Evolutionary conservation across 345 rosid genomes (phyloP), one percentile per base, ranked within the genome.

Genomic region (Citropsis articulata): DNA sequence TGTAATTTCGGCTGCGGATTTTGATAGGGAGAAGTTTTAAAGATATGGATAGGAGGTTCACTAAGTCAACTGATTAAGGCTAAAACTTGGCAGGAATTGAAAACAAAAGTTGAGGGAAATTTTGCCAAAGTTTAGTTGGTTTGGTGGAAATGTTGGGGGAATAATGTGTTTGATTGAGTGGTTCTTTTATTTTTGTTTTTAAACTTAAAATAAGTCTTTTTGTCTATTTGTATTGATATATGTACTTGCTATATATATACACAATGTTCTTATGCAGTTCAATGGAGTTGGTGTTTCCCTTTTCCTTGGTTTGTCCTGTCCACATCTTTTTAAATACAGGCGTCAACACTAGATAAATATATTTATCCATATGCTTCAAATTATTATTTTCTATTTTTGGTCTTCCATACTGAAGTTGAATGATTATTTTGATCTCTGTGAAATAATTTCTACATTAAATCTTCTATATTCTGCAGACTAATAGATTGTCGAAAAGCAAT

Each of bases 401-500:
- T 16, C 14, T 22, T 71, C 31, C 50, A 7, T 72, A 10, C 27
- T 36, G 48, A 57, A 35, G 27, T 40, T 62, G 56, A 25, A 28
- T 57, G 25, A 30, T 9, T 38, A 16, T 38, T 40, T 61, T 74
- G 69, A 10, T 30, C 27, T 28, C 45, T 30, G 33, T 45, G 33
- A 22, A 65, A 50, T 65, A 53, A 75, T 64, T 75, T 75, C 45
- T 81, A 50, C 25, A 79, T 72, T 64, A 40, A 65, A 35, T 72
- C 65, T 53, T n/a, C 66, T 60, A 30, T 63, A 22, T 85, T 76
- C 21, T 87, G 91, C 92, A 95, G 99, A 95, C 98, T 1, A 93
- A 95, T 81, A 90, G 84, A 87, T 56, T 95, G 73, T 87, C 85
- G 6, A 93, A 88, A 86, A 93, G 88, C 86, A 91, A 87, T 77